phyloP scores from a whole-genome alignment of 2,329 filamentous ascomycete genomes.

The Diaporthe australafricana region DNA sequence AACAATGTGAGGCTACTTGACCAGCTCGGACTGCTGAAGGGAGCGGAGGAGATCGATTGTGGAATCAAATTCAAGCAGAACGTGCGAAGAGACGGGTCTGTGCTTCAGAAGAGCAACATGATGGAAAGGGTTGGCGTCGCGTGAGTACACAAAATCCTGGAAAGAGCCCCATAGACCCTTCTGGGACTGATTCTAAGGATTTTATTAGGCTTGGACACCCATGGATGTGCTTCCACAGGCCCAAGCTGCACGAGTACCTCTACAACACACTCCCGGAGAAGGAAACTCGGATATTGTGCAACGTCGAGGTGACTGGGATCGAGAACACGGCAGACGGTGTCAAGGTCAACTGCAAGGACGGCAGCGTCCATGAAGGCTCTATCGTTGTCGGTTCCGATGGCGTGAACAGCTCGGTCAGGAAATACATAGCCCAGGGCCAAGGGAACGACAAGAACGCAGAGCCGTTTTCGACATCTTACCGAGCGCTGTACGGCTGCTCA shows the following conservation, averaged over 20 bases:
- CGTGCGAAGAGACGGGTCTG: conserved; percentile 38
- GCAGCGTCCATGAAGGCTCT: conserved; percentile 41
- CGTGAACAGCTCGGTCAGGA: conserved; percentile 41
- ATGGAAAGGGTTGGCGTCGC: conserved; percentile 38
- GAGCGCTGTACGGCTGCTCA: conserved; percentile 37
- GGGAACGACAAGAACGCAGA: conserved; percentile 30
- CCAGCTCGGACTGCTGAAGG: conserved; percentile 44
- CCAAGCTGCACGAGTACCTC: conserved; percentile 38
- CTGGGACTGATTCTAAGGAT: neutral
- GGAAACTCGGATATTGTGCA: conserved; percentile 37
- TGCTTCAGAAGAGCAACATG: conserved; percentile 38
- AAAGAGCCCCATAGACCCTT: neutral
- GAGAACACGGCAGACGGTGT: conserved; percentile 38
- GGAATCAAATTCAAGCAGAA: conserved; percentile 38
- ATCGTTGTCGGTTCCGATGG: conserved; percentile 44
- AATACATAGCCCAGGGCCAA: conserved; percentile 37
- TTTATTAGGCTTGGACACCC: conserved; percentile 41
- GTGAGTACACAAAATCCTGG: conserved; percentile 6
- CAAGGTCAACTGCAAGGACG: conserved; percentile 40
- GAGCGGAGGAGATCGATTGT: conserved; percentile 35
- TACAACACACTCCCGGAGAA: conserved; percentile 39
- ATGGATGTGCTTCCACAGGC: conserved; percentile 41
- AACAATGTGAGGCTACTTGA: conserved; percentile 43
- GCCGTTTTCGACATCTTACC: conserved; percentile 37
- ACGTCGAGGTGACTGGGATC: conserved; percentile 39